These are phyloP conservation scores for Shiraia sp. DNA, from an alignment of 2,329 filamentous ascomycete genomes.

Conservation along the genomic window DNA sequence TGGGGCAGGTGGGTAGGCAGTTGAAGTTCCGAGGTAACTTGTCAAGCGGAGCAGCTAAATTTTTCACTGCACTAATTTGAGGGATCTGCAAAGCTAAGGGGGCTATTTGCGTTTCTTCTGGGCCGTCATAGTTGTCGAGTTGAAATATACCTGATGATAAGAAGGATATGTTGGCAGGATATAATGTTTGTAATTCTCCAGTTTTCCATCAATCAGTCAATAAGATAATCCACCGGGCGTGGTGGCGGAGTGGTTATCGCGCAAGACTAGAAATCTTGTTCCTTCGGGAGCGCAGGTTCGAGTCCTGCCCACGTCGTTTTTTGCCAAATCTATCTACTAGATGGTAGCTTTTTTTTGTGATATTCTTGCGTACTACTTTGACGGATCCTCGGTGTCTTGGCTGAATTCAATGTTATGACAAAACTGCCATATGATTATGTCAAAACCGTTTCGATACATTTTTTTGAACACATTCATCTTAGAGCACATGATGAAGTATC, in stretches of 20 bases:
- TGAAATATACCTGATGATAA: no score
- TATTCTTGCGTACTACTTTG: conserved; percentile 48
- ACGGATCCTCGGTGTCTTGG: conserved; percentile 48
- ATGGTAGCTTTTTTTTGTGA: conserved; percentile 26
- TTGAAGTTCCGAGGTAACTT: no score
- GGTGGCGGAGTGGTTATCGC: conserved; percentile 49
- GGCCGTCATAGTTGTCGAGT: no score
- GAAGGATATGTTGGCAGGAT: neutral
- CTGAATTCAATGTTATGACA: no score
- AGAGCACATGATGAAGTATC: neutral
- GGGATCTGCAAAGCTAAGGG: no score
- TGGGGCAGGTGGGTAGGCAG: no score
- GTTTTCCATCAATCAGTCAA: neutral
- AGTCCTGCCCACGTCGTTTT: conserved; percentile 44
- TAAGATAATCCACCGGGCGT: conserved; percentile 27
- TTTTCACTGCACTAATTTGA: no score
- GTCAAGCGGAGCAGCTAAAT: no score
- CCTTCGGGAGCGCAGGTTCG: conserved; percentile 49
- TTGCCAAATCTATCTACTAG: conserved; percentile 9
- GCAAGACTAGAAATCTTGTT: conserved; percentile 50
- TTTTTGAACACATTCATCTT: neutral
- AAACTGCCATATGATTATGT: no score
- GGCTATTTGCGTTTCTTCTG: no score
- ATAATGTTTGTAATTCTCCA: neutral
- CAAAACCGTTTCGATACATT: neutral